Conservation (phyloP, 2,329 filamentous ascomycete genomes). For the Pyricularia sp. region DNA sequence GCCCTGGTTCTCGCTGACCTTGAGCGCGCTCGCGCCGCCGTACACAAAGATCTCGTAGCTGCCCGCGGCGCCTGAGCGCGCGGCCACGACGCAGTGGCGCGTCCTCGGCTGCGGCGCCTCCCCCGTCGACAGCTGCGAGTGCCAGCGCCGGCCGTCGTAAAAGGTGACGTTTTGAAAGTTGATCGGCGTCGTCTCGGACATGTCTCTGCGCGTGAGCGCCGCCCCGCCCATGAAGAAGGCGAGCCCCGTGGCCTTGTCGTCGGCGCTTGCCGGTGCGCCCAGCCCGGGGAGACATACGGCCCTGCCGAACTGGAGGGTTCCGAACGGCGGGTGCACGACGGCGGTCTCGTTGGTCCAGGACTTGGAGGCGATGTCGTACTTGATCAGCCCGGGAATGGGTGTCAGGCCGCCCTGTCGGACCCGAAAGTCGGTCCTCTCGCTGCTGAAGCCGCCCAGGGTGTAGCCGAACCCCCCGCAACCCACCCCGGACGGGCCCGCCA, state of each 20-base stretch:
- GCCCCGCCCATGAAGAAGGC: slow-evolving; percentile 5
- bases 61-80: slow-evolving; percentile 5
- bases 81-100: slow-evolving; percentile 22
- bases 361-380: neutral
- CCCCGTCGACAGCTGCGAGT: slow-evolving; percentile 21
- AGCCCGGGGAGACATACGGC: slow-evolving; percentile 20
- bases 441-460: neutral
- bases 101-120: slow-evolving; percentile 12
- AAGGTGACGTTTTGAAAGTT: slow-evolving; percentile 16
- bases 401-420: neutral
- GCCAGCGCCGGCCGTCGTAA: slow-evolving; percentile 24
- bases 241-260: slow-evolving; percentile 11
- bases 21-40: slow-evolving; percentile 17
- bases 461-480: neutral
- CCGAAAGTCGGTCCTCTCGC: neutral
- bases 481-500: neutral
- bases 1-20: slow-evolving; percentile 6
- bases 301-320: neutral
- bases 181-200: neutral
- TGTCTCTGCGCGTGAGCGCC: neutral
- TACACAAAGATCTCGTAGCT: slow-evolving; percentile 20
- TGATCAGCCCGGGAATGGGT: neutral
- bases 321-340: neutral
- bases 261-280: slow-evolving; percentile 10
- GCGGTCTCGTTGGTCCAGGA: slow-evolving; percentile 5